A percentile compares a stretch with the other conserved stretches of the same genome.
Conservation (phyloP, 768 basidiomycete species). For the Lactarius trivialis region DNA sequence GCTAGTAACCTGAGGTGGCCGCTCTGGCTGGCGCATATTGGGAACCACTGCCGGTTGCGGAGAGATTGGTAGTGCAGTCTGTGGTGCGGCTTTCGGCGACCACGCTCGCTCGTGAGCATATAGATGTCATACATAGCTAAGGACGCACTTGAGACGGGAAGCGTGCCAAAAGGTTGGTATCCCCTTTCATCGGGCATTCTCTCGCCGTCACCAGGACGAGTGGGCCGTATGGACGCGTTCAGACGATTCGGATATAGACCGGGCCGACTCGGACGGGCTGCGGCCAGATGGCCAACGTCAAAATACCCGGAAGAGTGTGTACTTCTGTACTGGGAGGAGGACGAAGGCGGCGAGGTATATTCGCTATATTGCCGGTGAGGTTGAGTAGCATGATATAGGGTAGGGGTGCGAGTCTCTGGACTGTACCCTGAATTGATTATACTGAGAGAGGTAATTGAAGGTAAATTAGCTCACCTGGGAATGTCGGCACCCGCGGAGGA, state of each 20-base stretch:
- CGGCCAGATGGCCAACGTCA: not conserved
- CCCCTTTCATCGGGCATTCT: not conserved
- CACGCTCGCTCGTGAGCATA: not conserved
- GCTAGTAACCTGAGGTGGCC: not conserved
- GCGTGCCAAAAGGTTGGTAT: no score
- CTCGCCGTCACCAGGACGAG: not conserved
- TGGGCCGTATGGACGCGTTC: not conserved
- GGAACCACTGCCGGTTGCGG: not conserved
- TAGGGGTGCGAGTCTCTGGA: no score
- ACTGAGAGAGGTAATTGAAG: no score
- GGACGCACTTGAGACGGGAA: not conserved
- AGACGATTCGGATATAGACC: not conserved
- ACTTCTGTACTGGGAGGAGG: not conserved
- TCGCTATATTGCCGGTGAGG: no score
- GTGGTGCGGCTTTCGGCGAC: not conserved
- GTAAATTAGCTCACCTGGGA: no score
- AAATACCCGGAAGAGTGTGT: not conserved
- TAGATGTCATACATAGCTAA: not conserved
- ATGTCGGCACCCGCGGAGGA: constrained; percentile 13
- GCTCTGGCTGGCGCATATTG: not conserved
- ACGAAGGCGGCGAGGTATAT: not conserved
- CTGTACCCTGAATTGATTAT: no score
- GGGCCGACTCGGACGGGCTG: not conserved
- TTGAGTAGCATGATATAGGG: no score
- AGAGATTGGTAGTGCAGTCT: not conserved